A percentile compares a stretch with the other conserved stretches of the same genome.
These are phyloP conservation scores for Blastocystis sp. DNA, from an alignment of 352 stramenopile genomes.

Conservation along the genomic window DNA sequence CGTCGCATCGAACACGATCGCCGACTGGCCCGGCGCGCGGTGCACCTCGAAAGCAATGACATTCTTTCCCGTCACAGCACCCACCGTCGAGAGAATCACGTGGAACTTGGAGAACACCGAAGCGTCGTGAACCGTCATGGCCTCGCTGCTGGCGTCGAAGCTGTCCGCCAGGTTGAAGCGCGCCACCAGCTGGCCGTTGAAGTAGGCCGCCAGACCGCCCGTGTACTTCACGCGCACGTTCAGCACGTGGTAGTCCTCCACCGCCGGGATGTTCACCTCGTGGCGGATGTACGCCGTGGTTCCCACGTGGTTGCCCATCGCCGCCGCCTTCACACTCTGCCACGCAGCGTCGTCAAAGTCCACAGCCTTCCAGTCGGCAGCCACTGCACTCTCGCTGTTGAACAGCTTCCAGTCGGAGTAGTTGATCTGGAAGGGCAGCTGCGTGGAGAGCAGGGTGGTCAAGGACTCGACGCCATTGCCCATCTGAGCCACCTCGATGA, in stretches of 20 bases:
- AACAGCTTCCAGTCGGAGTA: neutral
- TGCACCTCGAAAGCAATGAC: no score
- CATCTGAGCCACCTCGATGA: conserved; percentile 13
- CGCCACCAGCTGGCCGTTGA: conserved; percentile 11
- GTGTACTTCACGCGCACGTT: conserved; percentile 24
- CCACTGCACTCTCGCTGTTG: neutral
- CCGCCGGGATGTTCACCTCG: neutral
- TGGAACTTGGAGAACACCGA: neutral
- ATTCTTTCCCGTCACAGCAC: no score
- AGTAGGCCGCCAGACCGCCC: conserved; percentile 7
- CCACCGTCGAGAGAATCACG: no score
- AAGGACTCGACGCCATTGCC: neutral
- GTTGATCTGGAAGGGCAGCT: neutral
- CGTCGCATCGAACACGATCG: no score
- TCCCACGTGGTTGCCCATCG: neutral
- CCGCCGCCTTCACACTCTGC: neutral
- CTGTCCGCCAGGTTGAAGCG: conserved; percentile 43
- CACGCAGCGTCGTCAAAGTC: conserved; percentile 10
- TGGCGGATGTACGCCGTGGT: conserved; percentile 1
- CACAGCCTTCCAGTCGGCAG: neutral
- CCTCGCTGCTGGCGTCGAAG: neutral
- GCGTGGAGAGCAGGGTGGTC: neutral
- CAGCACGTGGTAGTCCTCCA: conserved; percentile 13
- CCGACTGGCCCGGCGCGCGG: no score
- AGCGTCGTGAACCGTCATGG: no score